Evolutionary conservation across 2,329 filamentous ascomycete species (phyloP), one percentile per base, ranked within the genome.

Genomic region (Fusarium sp.): DNA sequence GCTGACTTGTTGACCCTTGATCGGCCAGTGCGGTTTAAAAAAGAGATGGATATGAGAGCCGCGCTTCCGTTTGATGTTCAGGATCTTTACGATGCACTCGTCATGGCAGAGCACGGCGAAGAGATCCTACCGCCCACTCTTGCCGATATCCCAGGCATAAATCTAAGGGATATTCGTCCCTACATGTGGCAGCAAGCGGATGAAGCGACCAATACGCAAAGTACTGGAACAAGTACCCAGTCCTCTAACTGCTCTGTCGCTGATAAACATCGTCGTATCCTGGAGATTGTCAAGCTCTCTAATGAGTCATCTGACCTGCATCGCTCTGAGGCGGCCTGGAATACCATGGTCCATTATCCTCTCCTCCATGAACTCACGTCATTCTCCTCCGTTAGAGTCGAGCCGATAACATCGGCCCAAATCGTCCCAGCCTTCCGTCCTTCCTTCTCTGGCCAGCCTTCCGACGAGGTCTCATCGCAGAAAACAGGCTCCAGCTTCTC

Each of bases 301-400:
- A 66, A 52, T 8, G 58, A 57, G 22, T 70, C 59, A 18, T 54
- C 54, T 20, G 33, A 66, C 16, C 14, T 36, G 6, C 59, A 29
- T 31, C 64, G 68, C 29, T 67, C 59, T 14, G 64, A 70, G 42
- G 59, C 64, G 13, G 65, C 52, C 13, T 70, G 68, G 64, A 68
- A 70, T 52, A 54, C 29, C 20, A 29, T 47, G 8, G 68, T 70
- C 16, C 68, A 70, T 22, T 54, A 22, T 18, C 59, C 52, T 9
- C 25, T 58, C 29, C 68, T 70, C n/a, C 6, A 11, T 33, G 31
- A 67, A 35, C 64, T 56, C 35, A 20, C 33, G 1, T n/a, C 40
- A 56, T 40, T 7, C 25, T 25, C 50, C 18, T 60, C 45, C 31
- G 45, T 63, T 20, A 56, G 2, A 33, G 58, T 70, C 36, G 68